Evolutionary conservation across 352 stramenopile species (phyloP), one percentile per base, ranked within the genome.

Genomic region (Phytophthora sp.): DNA sequence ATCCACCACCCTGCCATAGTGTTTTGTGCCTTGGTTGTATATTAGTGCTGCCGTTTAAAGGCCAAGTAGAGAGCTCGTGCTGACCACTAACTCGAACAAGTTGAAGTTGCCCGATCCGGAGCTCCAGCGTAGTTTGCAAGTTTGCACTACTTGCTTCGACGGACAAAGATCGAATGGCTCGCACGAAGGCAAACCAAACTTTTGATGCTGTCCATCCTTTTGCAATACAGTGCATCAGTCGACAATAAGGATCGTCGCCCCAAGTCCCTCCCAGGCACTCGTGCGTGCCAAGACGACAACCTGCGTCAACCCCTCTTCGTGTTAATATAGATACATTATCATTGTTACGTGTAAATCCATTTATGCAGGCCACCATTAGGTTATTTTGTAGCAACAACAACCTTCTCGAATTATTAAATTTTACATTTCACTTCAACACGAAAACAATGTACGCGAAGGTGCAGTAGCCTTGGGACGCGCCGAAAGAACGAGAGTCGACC

Each of bases 81-180:
- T 38, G 43, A 10, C 23, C 35, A 57, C 6, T 63, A 35, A 21
- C 54, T 64, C 49, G 20, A 48, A 11, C 9, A 57, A 41, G 55
- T 61, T 66, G 54, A 61, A 64, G 53, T 44, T 54, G 11, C 20
- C 20, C 27, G 17, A 3, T 18, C 21, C 30, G 21, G 46, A 24
- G 26, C n/a, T n/a, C n/a, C 30, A 13, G 11, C 30, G 30, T 35
- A 30, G 20, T 31, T 27, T 11, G 10, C 41, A 24, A 10, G 17
- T 43, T n/a, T 24, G 17, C 3, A 23, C 6, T 4, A 9, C 17
- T 37, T 31, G 31, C 54, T 46, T 31, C 46, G 46, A 61, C 18
- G 9, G 65, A 73, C 58, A 74, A 69, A 56, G 35, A 26, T 44
- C 17, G 27, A 56, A 28, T 46, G 46, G 48, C 20, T 31, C 15